Conservation (phyloP, 805 yeast genomes). For the Martiniozyma abietophila region DNA sequence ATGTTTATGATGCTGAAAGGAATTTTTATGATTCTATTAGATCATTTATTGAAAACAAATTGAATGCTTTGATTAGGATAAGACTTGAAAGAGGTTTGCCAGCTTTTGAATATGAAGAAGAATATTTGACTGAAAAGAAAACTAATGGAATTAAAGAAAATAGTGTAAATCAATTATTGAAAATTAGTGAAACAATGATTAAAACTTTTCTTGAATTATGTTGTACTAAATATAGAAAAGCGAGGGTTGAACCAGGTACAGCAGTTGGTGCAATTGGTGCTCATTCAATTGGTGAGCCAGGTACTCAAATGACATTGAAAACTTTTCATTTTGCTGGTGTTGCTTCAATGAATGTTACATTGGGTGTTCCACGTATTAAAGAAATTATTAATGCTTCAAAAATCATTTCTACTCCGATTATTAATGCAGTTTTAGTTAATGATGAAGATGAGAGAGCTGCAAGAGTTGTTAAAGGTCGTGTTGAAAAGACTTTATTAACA, state of each 20-base stretch:
- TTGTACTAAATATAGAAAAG: constrained; percentile 71
- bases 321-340: constrained; percentile 93
- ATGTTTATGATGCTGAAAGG: constrained; percentile 82
- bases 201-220: constrained; percentile 65
- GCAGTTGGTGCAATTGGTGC: constrained; percentile 99
- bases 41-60: constrained; percentile 50
- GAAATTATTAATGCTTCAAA: constrained; percentile 97
- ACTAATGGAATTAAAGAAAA: constrained; percentile 23
- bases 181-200: constrained; percentile 55
- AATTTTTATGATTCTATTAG: constrained; percentile 71
- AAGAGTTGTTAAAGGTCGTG: constrained; percentile 94
- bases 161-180: constrained; percentile 55
- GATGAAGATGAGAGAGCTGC: constrained; percentile 96
- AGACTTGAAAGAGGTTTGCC: constrained; percentile 44
- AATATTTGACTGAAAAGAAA: constrained; percentile 16
- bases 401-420: constrained; percentile 90
- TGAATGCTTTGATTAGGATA: constrained; percentile 42
- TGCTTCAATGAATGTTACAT: constrained; percentile 96
- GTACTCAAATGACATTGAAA: constrained; percentile 93
- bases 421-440: constrained; percentile 87
- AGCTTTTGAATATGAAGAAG: constrained; percentile 32
- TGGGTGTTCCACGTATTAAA: constrained; percentile 99
- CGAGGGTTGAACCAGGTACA: constrained; percentile 97
- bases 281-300: constrained; percentile 98
- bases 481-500: constrained; percentile 81